Conservation (phyloP, 148 eudicot species). For the Nyssa sinensis region DNA sequence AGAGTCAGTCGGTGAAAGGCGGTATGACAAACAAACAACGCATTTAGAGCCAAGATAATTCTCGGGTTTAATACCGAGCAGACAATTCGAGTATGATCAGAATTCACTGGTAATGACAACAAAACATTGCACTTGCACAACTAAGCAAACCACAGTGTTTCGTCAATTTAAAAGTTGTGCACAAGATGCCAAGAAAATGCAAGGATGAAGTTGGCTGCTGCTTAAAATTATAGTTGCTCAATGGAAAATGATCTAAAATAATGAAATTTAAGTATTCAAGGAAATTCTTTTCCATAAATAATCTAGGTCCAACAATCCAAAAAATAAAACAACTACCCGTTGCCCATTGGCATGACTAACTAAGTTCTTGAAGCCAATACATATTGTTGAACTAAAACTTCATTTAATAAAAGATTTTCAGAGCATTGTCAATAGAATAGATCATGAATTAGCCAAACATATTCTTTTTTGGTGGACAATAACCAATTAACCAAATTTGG, state of each 20-base stretch:
- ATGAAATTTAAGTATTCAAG: too few relatives aligned
- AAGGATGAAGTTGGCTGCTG: background rate
- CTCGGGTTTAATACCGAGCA: background rate
- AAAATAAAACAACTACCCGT: too few relatives aligned
- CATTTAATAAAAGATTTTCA: background rate
- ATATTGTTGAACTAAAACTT: too few relatives aligned
- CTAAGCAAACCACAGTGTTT: background rate
- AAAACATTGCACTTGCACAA: too few relatives aligned
- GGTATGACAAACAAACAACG: too few relatives aligned
- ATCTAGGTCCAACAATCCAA: background rate
- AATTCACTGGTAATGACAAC: background rate
- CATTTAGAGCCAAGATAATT: too few relatives aligned
- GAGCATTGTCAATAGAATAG: background rate
- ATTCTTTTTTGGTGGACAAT: too few relatives aligned
- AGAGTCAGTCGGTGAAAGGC: too few relatives aligned
- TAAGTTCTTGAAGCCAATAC: too few relatives aligned
- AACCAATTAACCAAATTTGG: background rate
- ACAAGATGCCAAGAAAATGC: too few relatives aligned
- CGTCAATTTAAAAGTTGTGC: background rate
- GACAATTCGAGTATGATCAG: background rate
- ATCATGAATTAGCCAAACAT: background rate
- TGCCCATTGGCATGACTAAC: too few relatives aligned
- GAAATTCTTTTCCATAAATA: background rate
- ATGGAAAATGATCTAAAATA: too few relatives aligned
- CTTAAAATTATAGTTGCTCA: background rate